Evolutionary conservation across 116 monocot species (phyloP).

Genomic region (Cymodocea nodosa): DNA sequence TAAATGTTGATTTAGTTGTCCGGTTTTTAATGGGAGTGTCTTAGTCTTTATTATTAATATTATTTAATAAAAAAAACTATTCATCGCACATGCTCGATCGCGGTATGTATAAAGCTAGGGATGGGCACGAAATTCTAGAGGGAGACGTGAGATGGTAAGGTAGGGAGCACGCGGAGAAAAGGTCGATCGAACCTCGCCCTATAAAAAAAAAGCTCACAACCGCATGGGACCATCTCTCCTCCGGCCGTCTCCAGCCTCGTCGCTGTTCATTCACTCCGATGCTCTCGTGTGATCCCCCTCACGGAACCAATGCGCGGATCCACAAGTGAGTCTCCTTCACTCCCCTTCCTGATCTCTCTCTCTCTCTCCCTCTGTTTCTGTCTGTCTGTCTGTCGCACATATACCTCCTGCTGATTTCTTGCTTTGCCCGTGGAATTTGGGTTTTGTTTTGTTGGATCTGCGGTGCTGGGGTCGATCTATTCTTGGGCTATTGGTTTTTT

Average conservation of each 20-base stretch:
- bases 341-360: neutral
- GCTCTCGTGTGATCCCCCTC: neutral
- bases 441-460: neutral
- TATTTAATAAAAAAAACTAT: no score
- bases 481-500: neutral
- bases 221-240: neutral
- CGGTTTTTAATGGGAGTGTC: no score
- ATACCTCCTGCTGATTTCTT: neutral
- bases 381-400: no score
- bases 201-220: no score
- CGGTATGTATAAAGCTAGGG: no score
- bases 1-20: no score
- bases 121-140: no score
- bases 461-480: neutral
- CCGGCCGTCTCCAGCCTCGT: neutral
- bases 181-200: no score
- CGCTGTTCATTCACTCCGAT: neutral
- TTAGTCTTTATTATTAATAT: no score
- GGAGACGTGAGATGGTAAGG: no score
- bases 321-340: neutral
- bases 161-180: no score
- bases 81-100: no score
- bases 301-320: neutral
- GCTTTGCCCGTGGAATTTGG: neutral
- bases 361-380: neutral